A percentile compares a stretch with the other conserved stretches of the same genome.
phyloP scores from a whole-genome alignment of 495 filamentous ascomycete species.

The Rhypophila decipiens region DNA sequence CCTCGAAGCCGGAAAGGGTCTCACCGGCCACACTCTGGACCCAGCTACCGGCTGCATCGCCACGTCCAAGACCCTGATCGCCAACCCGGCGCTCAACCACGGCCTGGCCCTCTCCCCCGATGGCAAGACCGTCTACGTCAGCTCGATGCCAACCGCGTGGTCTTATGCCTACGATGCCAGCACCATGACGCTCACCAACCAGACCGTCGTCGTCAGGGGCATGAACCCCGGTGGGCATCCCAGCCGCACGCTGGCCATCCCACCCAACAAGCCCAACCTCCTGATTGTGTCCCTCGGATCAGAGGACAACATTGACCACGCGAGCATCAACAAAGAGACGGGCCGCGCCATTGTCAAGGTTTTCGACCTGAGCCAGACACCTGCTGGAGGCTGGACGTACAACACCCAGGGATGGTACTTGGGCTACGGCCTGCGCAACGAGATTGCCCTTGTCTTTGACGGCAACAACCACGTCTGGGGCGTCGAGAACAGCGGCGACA shows the following conservation, averaged over 20 bases:
- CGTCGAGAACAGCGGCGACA: slow-evolving; percentile 61
- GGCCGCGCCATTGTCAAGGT: slow-evolving; percentile 57
- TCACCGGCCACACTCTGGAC: slow-evolving; percentile 45
- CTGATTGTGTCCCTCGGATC: slow-evolving; percentile 56
- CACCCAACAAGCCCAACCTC: slow-evolving; percentile 38
- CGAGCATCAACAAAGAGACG: slow-evolving; percentile 36
- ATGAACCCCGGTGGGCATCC: slow-evolving; percentile 53
- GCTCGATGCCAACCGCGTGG: slow-evolving; percentile 48
- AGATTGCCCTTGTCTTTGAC: slow-evolving; percentile 57
- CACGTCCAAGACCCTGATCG: slow-evolving; percentile 32
- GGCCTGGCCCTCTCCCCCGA: slow-evolving; percentile 56
- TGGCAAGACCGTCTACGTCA: slow-evolving; percentile 59
- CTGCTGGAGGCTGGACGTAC: slow-evolving; percentile 41
- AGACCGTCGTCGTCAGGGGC: slow-evolving; percentile 43
- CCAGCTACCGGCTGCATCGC: slow-evolving; percentile 47
- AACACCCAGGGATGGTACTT: slow-evolving; percentile 47
- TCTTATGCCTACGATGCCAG: slow-evolving; percentile 53
- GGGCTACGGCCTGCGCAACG: slow-evolving; percentile 63
- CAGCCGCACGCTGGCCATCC: slow-evolving; percentile 51
- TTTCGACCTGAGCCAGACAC: slow-evolving; percentile 47
- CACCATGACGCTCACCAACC: slow-evolving; percentile 34
- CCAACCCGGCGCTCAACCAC: slow-evolving; percentile 49
- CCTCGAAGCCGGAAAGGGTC: slow-evolving; percentile 45
- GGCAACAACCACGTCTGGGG: slow-evolving; percentile 23
- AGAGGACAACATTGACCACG: slow-evolving; percentile 49